A percentile compares a stretch with the other conserved stretches of the same genome.
Evolutionary conservation across 352 stramenopile genomes (phyloP).

Genomic region (Globisporangium solare): DNA sequence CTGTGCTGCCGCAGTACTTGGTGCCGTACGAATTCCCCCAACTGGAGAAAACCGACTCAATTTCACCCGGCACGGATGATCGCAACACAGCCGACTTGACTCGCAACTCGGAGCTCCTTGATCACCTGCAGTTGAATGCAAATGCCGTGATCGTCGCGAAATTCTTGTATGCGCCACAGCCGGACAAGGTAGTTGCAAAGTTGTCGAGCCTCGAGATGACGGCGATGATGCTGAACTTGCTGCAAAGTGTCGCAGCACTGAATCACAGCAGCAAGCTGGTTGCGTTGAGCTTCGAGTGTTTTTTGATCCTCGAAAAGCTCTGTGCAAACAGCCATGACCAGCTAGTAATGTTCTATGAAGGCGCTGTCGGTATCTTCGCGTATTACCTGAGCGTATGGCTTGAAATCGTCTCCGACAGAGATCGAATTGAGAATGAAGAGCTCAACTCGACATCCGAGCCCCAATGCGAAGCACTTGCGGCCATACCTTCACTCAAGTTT

Average conservation of each 20-base stretch:
- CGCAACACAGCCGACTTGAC: neutral
- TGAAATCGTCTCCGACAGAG: neutral
- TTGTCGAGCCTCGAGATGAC: constrained; percentile 42
- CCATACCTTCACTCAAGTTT: constrained; percentile 11
- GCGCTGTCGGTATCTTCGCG: constrained; percentile 34
- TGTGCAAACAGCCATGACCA: constrained; percentile 28
- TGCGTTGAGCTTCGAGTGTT: constrained; percentile 26
- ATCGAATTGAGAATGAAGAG: neutral
- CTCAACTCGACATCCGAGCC: neutral
- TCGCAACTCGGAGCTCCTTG: neutral
- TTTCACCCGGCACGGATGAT: constrained; percentile 1
- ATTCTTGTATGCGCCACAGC: constrained; percentile 27
- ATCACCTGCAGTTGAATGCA: constrained; percentile 17
- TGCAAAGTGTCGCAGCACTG: constrained; percentile 18
- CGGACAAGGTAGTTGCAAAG: constrained; percentile 25
- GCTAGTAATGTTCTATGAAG: constrained; percentile 34
- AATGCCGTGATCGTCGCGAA: constrained; percentile 17
- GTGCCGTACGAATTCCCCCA: constrained; percentile 7
- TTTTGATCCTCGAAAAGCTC: constrained; percentile 39
- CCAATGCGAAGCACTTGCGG: constrained; percentile 3
- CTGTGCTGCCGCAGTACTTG: constrained; percentile 37
- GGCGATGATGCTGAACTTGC: constrained; percentile 28
- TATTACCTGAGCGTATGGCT: constrained; percentile 34
- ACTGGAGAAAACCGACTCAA: neutral
- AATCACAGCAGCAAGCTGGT: constrained; percentile 1